Evolutionary conservation across 2,329 filamentous ascomycete genomes (phyloP).

Genomic region (Ascocoryne sarcoides): DNA sequence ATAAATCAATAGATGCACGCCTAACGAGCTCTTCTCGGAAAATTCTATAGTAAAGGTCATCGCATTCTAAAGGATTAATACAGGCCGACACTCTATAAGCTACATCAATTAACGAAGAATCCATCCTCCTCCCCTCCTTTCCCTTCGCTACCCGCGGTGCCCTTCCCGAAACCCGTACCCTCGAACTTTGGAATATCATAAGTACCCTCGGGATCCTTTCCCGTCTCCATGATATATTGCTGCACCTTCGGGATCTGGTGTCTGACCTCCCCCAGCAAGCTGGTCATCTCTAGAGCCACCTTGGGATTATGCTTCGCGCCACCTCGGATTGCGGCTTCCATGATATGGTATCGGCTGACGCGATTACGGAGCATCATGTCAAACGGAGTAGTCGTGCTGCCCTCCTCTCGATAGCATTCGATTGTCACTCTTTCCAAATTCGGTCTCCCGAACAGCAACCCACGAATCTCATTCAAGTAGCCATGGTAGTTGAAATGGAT

Average conservation of each 20-base stretch:
- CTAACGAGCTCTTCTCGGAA: too few relatives aligned
- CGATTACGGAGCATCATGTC: conserved; percentile 60
- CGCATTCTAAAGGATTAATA: too few relatives aligned
- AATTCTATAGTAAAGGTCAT: too few relatives aligned
- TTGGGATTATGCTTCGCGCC: conserved; percentile 39
- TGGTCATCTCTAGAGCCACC: conserved; percentile 37
- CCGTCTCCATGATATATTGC: conserved; percentile 42
- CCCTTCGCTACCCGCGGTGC: conserved; percentile 4
- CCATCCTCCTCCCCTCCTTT: conserved; percentile 20
- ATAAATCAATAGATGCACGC: too few relatives aligned
- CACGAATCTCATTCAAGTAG: conserved; percentile 51
- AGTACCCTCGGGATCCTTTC: conserved; percentile 44
- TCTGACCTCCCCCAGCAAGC: conserved; percentile 39
- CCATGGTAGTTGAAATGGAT: conserved; percentile 62
- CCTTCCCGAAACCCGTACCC: conserved; percentile 20
- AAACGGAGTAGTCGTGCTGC: conserved; percentile 58
- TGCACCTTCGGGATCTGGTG: conserved; percentile 39
- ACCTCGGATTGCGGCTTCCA: conserved; percentile 42
- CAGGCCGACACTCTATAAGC: too few relatives aligned
- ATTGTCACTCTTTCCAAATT: conserved; percentile 44
- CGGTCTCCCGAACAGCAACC: conserved; percentile 50
- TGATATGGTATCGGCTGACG: conserved; percentile 52
- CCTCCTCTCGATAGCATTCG: conserved; percentile 55
- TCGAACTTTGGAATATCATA: conserved; percentile 41
- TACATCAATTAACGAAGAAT: conserved; percentile 28